A percentile compares a stretch with the other conserved stretches of the same genome.
Conservation (phyloP, 352 stramenopile species). For the Phytophthora pseudosyringae region DNA sequence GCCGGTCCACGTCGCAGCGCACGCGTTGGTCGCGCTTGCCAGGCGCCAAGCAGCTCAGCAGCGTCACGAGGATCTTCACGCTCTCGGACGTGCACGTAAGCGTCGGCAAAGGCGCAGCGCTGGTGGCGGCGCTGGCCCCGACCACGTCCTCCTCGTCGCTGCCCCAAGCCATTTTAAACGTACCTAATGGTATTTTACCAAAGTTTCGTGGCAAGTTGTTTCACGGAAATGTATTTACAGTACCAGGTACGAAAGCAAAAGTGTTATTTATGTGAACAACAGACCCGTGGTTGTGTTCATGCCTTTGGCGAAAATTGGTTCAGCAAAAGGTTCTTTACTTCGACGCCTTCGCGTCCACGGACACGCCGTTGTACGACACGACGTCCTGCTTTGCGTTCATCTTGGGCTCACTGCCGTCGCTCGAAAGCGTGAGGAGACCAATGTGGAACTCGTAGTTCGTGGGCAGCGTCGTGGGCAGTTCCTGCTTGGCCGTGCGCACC, state of each 20-base stretch:
- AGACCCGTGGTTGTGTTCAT: too few relatives aligned
- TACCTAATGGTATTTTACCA: too few relatives aligned
- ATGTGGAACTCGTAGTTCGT: constrained; percentile 46
- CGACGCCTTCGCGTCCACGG: constrained; percentile 31
- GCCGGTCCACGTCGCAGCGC: constrained; percentile 72
- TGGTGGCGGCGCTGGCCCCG: background rate
- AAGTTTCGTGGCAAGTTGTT: too few relatives aligned
- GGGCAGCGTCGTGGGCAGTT: background rate
- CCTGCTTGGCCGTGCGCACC: constrained; percentile 34
- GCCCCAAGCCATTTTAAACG: constrained; percentile 29
- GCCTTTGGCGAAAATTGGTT: too few relatives aligned
- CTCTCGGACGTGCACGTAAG: constrained; percentile 69
- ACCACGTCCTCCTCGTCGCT: constrained; percentile 30
- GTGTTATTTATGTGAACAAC: too few relatives aligned
- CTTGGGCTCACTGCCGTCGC: constrained; percentile 36
- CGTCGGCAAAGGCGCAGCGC: constrained; percentile 32
- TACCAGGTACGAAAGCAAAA: too few relatives aligned
- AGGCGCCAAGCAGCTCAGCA: constrained; percentile 69
- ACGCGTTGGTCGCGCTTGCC: constrained; percentile 83
- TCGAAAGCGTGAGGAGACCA: constrained; percentile 48
- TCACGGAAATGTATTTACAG: too few relatives aligned
- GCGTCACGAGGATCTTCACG: constrained; percentile 77
- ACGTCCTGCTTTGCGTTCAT: constrained; percentile 46
- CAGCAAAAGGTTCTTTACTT: background rate
- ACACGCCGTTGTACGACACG: constrained; percentile 50